Conservation (phyloP, 192 early-diverging fungal genomes). For the Dispira parvispora region DNA sequence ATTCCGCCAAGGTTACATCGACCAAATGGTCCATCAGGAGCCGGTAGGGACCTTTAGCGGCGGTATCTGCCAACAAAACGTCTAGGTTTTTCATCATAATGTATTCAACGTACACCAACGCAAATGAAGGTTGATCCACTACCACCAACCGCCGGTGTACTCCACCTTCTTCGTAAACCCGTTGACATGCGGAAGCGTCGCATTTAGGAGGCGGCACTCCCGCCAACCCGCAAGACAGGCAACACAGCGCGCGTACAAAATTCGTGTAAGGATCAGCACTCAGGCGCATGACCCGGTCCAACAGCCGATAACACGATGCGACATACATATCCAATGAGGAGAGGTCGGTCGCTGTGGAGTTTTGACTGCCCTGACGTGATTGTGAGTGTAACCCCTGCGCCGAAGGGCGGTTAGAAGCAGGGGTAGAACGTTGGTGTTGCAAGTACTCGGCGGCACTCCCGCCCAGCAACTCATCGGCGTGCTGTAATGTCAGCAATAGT, state of each 20-base stretch:
- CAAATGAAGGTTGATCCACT: conserved; percentile 21
- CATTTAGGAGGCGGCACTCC: conserved; percentile 10
- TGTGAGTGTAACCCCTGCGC: too few relatives aligned
- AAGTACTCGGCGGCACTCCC: conserved; percentile 16
- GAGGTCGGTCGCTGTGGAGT: background rate
- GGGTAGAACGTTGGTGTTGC: too few relatives aligned
- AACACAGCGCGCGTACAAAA: conserved; percentile 18
- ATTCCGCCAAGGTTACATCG: conserved; percentile 44
- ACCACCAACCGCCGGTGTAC: conserved; percentile 30
- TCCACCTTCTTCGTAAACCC: conserved; percentile 14
- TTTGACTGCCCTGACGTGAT: background rate
- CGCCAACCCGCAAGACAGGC: conserved; percentile 18
- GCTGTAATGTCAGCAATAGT: conserved; percentile 74
- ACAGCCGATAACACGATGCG: conserved; percentile 14
- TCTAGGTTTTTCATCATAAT: conserved; percentile 20
- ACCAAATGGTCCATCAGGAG: conserved; percentile 55
- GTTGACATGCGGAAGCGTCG: conserved; percentile 1
- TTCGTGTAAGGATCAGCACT: conserved; percentile 11
- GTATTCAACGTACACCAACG: conserved; percentile 17
- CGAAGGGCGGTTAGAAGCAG: too few relatives aligned
- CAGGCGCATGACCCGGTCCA: conserved; percentile 12
- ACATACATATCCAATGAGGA: background rate
- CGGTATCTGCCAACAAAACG: conserved; percentile 14
- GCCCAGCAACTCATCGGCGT: conserved; percentile 60
- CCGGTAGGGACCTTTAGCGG: background rate